These are phyloP conservation scores for Neonectria coccinea DNA, from an alignment of 2,329 filamentous ascomycete species.

Conservation along the genomic window DNA sequence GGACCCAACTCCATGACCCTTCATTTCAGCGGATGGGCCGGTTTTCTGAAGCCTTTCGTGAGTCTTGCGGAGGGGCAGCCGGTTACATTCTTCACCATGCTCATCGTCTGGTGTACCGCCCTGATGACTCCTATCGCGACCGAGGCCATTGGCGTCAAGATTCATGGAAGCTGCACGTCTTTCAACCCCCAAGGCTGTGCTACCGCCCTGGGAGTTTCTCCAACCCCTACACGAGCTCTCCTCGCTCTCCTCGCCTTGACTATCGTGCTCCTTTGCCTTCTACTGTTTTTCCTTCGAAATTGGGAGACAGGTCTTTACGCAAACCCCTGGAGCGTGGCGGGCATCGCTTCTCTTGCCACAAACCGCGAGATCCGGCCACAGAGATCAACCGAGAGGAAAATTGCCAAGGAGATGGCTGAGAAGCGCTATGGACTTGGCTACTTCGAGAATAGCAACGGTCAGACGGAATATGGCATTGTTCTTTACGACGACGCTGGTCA, in stretches of 20 bases:
- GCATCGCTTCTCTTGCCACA: slow-evolving; percentile 41
- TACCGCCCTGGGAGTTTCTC: slow-evolving; percentile 40
- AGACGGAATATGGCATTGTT: slow-evolving; percentile 44
- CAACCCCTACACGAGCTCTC: slow-evolving; percentile 31
- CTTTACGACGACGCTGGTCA: slow-evolving; percentile 38
- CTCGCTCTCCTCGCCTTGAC: slow-evolving; percentile 37
- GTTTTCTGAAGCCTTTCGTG: slow-evolving; percentile 51
- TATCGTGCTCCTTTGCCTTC: slow-evolving; percentile 35
- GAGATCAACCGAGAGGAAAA: slow-evolving; percentile 36
- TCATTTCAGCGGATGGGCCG: slow-evolving; percentile 54
- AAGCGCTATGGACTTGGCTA: slow-evolving; percentile 44
- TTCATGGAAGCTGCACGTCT: slow-evolving; percentile 42
- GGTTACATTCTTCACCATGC: slow-evolving; percentile 42
- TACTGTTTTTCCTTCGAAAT: slow-evolving; percentile 38
- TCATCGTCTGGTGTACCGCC: slow-evolving; percentile 41
- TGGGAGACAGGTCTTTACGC: slow-evolving; percentile 42
- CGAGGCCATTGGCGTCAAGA: slow-evolving; percentile 44
- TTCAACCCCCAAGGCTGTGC: slow-evolving; percentile 38
- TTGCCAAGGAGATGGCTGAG: slow-evolving; percentile 42
- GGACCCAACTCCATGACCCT: slow-evolving; percentile 58
- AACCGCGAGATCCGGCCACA: slow-evolving; percentile 40
- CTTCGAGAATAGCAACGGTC: slow-evolving; percentile 36
- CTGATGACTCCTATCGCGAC: slow-evolving; percentile 40
- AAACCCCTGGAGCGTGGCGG: slow-evolving; percentile 51
- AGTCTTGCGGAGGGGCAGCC: slow-evolving; percentile 49